Base-by-base conservation (phyloP, 2,329 filamentous ascomycete genomes). In the Colletotrichum ledebouriae region DNA sequence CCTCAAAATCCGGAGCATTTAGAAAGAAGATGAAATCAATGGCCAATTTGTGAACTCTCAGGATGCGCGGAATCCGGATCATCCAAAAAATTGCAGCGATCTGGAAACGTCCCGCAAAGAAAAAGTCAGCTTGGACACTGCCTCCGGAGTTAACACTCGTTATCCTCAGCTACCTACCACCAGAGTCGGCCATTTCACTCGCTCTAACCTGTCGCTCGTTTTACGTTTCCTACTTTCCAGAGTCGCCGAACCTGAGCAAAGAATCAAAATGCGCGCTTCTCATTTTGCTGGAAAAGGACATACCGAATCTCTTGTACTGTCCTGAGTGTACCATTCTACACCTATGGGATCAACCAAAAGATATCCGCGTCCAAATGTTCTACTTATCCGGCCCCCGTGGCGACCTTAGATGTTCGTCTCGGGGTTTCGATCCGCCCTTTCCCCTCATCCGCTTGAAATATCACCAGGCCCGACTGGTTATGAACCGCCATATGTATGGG, bases 401-500 rank as follows among this genome's bases (percentile, higher is more conserved):
- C 29, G 2, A 7, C 29, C 29, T 29, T 7, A 9, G 7, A 29
- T 29, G 29, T 29, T 7, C 29, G 29, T 7, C 2, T 29, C 1
- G 1, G 9, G 29, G 6, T 7, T 29, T 29, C 29, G 29, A 29
- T 29, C 29, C 29, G 6, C 29, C 29, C 29, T 29, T 29, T 29
- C 29, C 6, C 29, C 7, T 46, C 42, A 46, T 2, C 37, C 37
- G 37, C 37, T 15, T 46, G 42, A n/a, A n/a, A 15, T 71, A 72
- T 42, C 63, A 46, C 25, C 20, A 55, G 15, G 65, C 65, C 11
- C 34, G 69, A 44, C 53, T 71, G 12, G 29, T 63, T 3, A 71
- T 72, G 66, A 70, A 72, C 60, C 49, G 59, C 17, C 59, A 70
- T 42, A 61, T 71, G 6, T 67, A 70, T 47, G 71, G 71, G 13